These are phyloP conservation scores for Sphaerostilbella broomeana DNA, from an alignment of 2,329 filamentous ascomycete species.

Conservation along the genomic window DNA sequence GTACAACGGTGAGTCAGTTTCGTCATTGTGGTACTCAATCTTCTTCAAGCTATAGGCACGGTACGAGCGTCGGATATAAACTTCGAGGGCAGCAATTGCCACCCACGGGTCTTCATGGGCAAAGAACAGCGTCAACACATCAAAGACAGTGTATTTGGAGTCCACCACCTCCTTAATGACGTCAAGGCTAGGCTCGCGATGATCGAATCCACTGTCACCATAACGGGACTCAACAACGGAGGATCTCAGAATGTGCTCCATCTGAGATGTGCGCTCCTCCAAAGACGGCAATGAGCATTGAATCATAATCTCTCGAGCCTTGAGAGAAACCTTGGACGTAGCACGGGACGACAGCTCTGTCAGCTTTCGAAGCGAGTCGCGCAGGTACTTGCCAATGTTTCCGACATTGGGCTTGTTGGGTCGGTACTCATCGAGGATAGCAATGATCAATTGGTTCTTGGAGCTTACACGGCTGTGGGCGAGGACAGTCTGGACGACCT, in stretches of 20 bases:
- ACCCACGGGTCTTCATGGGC: constrained; percentile 92
- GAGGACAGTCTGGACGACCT: constrained; percentile 81
- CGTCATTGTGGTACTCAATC: constrained; percentile 82
- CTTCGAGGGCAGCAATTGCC: constrained; percentile 84
- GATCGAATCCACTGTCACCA: constrained; percentile 93
- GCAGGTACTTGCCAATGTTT: constrained; percentile 83
- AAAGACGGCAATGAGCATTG: constrained; percentile 94
- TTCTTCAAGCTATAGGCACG: constrained; percentile 88
- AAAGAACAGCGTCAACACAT: constrained; percentile 93
- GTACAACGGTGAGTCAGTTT: constrained; percentile 61
- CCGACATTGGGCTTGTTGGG: constrained; percentile 89
- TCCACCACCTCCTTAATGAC: constrained; percentile 97
- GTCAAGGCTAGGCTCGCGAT: constrained; percentile 83
- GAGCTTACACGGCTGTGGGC: constrained; percentile 88
- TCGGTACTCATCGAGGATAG: constrained; percentile 87
- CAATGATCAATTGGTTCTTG: constrained; percentile 90
- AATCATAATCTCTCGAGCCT: constrained; percentile 94
- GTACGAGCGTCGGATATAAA: constrained; percentile 94
- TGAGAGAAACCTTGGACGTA: constrained; percentile 92
- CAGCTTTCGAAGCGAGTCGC: constrained; percentile 72
- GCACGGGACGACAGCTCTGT: constrained; percentile 75
- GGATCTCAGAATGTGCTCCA: constrained; percentile 97
- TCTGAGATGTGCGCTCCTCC: constrained; percentile 89
- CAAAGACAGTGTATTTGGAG: constrained; percentile 97
- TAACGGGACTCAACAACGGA: constrained; percentile 96